Percentiles rank a stretch among this genome's conserved stretches.
Evolutionary conservation across 176 grass and related monocot genomes (phyloP).

Genomic region (Hyparrhenia diplandra): DNA sequence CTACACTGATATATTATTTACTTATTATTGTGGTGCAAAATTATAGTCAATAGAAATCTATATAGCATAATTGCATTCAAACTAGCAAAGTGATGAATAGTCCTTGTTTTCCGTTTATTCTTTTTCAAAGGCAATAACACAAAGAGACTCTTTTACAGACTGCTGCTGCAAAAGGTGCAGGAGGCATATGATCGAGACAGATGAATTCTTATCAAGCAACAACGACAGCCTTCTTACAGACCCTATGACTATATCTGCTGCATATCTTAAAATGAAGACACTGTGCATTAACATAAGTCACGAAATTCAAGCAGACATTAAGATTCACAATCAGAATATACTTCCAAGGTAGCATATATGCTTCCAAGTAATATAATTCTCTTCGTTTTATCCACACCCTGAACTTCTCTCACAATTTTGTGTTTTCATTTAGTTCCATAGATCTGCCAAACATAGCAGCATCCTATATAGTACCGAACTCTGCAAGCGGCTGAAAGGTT

Average conservation of each 20-base stretch:
- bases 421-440: constrained; percentile 59
- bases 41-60: background rate
- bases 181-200: constrained; percentile 93
- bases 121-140: background rate
- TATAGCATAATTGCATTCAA: background rate
- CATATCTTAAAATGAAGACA: constrained; percentile 95
- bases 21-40: background rate
- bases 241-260: constrained; percentile 69
- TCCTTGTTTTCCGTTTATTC: background rate
- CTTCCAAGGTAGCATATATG: constrained; percentile 68
- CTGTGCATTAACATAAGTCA: constrained; percentile 75
- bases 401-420: constrained; percentile 8
- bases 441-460: constrained; percentile 95
- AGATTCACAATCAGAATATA: constrained; percentile 92
- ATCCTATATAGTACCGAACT: constrained; percentile 83
- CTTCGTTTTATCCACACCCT: background rate
- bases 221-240: constrained; percentile 76
- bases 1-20: background rate
- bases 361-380: constrained; percentile 1
- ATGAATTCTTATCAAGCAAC: constrained; percentile 85
- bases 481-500: constrained; percentile 68
- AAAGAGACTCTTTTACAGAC: constrained; percentile 49
- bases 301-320: constrained; percentile 97
- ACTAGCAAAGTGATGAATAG: background rate
- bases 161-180: constrained; percentile 80